Evolutionary conservation across 148 eudicot species (phyloP), one percentile per base, ranked within the genome.

Genomic region (Rhododendron kiyosumense): DNA sequence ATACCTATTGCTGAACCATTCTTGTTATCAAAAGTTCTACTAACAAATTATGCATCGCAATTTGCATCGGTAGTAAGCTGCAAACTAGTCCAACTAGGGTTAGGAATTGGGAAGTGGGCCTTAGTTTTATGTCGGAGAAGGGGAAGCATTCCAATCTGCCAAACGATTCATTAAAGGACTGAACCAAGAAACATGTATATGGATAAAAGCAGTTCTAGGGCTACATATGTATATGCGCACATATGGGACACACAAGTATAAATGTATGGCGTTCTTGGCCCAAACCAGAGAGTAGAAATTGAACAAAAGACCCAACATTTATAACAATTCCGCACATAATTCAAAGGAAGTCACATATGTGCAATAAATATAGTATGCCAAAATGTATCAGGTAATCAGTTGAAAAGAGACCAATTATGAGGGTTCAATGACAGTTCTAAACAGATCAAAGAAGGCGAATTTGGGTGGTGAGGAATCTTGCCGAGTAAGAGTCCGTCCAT

Each of bases 401-500:
- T 63, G 20, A 63, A 71, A 65, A n/a, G 76, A 71, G 76, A 32
- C 0, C 36, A 71, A 13, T 13, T 12, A 74, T 30, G 43, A 17
- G 41, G 43, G 17, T 14, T 78, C 57, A 32, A 71, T 48, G 79
- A 49, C 13, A 15, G 26, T 76, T 59, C 2, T 45, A 43, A 9
- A 67, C 18, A 12, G 20, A 28, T n/a, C 65, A 82, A 67, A 67
- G 36, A 12, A 65, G 18, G 30, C 20, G 45, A 26, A 61, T 4
- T 26, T 41, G 12, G 15, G 18, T 51, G 48, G 28, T 41, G 45
- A 82, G 67, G 65, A 81, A 32, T 4, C 22, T 14, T 89, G 93
- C 98, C 98, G 41, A 95, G 88, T 87, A 95, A 86, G 51, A 95
- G 96, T 79, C 98, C 98, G 85, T 95, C 98, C 98, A 95, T 95